These are phyloP conservation scores for Emmonsia crescens DNA, from an alignment of 2,329 filamentous ascomycete genomes.

Conservation along the genomic window DNA sequence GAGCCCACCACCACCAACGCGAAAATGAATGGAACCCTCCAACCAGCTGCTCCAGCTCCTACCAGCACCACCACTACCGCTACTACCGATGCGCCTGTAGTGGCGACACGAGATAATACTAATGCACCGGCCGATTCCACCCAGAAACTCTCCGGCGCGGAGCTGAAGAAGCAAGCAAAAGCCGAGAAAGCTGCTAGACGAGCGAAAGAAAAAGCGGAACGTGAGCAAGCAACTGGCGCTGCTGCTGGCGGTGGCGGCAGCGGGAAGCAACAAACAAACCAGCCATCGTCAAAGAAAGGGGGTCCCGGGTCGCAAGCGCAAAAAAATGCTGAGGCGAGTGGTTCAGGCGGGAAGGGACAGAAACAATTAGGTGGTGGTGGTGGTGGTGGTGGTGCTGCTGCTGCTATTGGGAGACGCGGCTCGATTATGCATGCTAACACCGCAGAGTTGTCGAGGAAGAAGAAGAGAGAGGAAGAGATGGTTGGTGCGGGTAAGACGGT, in stretches of 20 bases:
- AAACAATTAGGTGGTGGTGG: constrained; percentile 11
- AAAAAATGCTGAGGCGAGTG: constrained; percentile 20
- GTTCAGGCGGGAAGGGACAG: constrained; percentile 20
- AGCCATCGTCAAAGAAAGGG: constrained; percentile 23
- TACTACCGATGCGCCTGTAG: constrained; percentile 6
- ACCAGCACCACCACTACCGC: constrained; percentile 7
- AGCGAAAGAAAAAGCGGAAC: constrained; percentile 54
- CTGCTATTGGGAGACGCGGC: not conserved
- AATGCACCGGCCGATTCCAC: constrained; percentile 18
- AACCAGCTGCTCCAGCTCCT: constrained; percentile 8
- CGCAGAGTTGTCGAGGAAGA: constrained; percentile 37
- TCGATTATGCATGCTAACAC: not conserved
- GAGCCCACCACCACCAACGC: not conserved
- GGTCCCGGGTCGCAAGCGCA: constrained; percentile 13
- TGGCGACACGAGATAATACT: not conserved
- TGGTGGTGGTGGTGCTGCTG: not conserved
- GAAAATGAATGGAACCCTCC: not conserved
- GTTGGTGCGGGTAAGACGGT: constrained; percentile 51
- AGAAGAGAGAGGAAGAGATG: constrained; percentile 33
- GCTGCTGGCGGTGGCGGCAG: constrained; percentile 29
- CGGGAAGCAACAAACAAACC: constrained; percentile 24
- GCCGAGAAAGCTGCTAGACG: constrained; percentile 83
- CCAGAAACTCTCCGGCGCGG: constrained; percentile 43
- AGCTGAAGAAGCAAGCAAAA: constrained; percentile 80
- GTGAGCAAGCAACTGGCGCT: constrained; percentile 36